Percentiles rank a stretch among this genome's conserved stretches.
Conservation (phyloP, 139 green algal species). For the Chlamydomonas schloesseri region DNA sequence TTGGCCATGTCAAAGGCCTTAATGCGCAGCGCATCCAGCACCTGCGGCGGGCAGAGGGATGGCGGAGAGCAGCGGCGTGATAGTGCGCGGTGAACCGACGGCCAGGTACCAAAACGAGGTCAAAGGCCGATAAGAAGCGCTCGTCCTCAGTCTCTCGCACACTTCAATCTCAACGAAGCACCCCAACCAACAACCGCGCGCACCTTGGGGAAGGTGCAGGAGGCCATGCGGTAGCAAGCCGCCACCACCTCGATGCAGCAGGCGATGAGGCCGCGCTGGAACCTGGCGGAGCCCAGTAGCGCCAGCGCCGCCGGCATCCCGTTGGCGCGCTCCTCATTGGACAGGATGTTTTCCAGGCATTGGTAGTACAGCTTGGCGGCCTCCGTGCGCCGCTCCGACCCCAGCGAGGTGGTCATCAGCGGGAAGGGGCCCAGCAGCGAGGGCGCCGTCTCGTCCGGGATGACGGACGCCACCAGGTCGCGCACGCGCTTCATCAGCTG, state of each 20-base stretch:
- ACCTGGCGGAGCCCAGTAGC: conserved; percentile 61
- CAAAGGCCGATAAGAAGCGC: too few relatives aligned
- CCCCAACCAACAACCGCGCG: too few relatives aligned
- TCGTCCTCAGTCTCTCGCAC: too few relatives aligned
- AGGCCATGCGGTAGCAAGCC: conserved; percentile 62
- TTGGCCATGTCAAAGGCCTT: conserved; percentile 87
- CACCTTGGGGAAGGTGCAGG: conserved; percentile 40
- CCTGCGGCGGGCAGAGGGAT: neutral
- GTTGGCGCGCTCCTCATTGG: conserved; percentile 48
- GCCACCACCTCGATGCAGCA: conserved; percentile 72
- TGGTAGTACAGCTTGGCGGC: conserved; percentile 78
- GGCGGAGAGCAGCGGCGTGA: neutral
- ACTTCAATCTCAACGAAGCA: too few relatives aligned
- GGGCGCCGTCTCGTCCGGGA: conserved; percentile 31
- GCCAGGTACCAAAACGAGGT: too few relatives aligned
- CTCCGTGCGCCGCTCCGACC: conserved; percentile 51
- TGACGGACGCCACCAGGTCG: conserved; percentile 48
- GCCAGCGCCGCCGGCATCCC: neutral
- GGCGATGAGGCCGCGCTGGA: conserved; percentile 75
- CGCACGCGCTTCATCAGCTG: conserved; percentile 27
- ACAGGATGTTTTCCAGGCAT: conserved; percentile 72
- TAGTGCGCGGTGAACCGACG: neutral
- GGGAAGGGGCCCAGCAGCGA: conserved; percentile 35
- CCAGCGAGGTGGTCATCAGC: conserved; percentile 42
- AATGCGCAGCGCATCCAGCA: conserved; percentile 70